Percentiles rank a stretch among this genome's conserved stretches.
Conservation (phyloP, 805 yeast genomes). For the Starmera pachycereana region DNA sequence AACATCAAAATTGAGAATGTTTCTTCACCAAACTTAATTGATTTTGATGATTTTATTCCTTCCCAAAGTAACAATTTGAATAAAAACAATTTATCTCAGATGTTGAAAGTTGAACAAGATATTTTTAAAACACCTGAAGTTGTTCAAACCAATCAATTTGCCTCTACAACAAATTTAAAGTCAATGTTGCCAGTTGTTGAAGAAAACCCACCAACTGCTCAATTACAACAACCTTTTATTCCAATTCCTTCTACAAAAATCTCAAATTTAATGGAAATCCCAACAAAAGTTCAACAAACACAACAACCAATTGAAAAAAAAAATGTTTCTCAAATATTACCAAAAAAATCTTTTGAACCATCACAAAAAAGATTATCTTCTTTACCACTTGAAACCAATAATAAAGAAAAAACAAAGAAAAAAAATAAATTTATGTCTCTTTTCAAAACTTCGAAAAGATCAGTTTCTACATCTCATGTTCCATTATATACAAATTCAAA, state of each 20-base stretch:
- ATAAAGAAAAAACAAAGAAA: conserved; percentile 2
- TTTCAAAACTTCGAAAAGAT: conserved; percentile 11
- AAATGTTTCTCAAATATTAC: background rate
- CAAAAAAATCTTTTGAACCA: background rate
- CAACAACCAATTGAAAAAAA: background rate
- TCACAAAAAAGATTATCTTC: conserved; percentile 1
- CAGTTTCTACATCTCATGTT: conserved; percentile 7
- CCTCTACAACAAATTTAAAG: conserved; percentile 2
- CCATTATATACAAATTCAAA: conserved; percentile 4
- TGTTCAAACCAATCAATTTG: background rate
- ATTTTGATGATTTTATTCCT: conserved; percentile 20
- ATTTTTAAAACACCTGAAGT: conserved; percentile 18
- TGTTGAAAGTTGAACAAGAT: conserved; percentile 4
- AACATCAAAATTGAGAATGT: background rate
- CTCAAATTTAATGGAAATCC: no score
- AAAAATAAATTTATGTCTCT: conserved; percentile 16
- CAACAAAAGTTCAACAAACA: background rate
- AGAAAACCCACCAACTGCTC: conserved; percentile 8
- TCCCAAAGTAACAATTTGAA: conserved; percentile 17
- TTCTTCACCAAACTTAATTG: conserved; percentile 26
- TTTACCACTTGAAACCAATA: background rate
- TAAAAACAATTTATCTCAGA: conserved; percentile 20
- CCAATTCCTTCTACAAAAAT: conserved; percentile 2
- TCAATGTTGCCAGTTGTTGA: conserved; percentile 8
- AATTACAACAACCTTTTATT: conserved; percentile 2